Conservation (phyloP, 2,329 filamentous ascomycete genomes). For the Knoxdaviesia proteae region DNA sequence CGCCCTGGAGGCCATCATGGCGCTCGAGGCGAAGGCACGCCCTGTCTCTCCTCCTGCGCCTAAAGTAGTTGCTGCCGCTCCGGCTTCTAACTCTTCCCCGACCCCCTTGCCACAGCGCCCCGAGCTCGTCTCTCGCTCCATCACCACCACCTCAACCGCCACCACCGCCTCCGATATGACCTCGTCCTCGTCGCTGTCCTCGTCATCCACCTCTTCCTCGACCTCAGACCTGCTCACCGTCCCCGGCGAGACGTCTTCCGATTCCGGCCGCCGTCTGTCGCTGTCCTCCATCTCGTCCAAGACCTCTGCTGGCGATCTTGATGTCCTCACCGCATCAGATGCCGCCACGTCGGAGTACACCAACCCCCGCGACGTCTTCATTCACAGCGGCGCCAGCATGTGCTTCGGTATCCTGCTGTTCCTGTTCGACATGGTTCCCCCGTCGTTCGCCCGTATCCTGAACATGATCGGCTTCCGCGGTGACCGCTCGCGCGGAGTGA, state of each 20-base stretch:
- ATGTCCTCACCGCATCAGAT: constrained; percentile 24
- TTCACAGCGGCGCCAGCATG: constrained; percentile 73
- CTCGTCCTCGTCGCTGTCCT: too few species aligned
- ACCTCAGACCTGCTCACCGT: background rate
- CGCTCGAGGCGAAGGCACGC: constrained; percentile 40
- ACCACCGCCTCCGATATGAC: too few species aligned
- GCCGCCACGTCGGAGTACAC: constrained; percentile 11
- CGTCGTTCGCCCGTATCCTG: constrained; percentile 69
- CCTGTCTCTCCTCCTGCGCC: too few species aligned
- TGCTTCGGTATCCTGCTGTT: constrained; percentile 76
- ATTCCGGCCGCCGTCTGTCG: constrained; percentile 4
- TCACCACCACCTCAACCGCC: too few species aligned
- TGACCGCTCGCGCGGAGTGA: constrained; percentile 62
- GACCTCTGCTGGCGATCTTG: constrained; percentile 32
- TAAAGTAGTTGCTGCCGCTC: too few species aligned
- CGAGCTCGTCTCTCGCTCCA: too few species aligned
- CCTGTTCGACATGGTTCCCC: constrained; percentile 81
- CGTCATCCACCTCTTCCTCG: background rate
- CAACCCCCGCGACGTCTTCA: constrained; percentile 65
- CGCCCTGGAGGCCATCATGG: constrained; percentile 59
- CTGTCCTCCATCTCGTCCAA: constrained; percentile 7
- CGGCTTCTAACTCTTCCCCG: constrained; percentile 1
- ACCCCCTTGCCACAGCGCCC: too few species aligned
- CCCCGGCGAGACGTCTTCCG: background rate
- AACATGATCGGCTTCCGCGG: constrained; percentile 82